Percentiles rank a stretch among this genome's conserved stretches.
These are phyloP conservation scores for Macrolepiota dolichaula DNA, from an alignment of 768 basidiomycete species.

Conservation along the genomic window DNA sequence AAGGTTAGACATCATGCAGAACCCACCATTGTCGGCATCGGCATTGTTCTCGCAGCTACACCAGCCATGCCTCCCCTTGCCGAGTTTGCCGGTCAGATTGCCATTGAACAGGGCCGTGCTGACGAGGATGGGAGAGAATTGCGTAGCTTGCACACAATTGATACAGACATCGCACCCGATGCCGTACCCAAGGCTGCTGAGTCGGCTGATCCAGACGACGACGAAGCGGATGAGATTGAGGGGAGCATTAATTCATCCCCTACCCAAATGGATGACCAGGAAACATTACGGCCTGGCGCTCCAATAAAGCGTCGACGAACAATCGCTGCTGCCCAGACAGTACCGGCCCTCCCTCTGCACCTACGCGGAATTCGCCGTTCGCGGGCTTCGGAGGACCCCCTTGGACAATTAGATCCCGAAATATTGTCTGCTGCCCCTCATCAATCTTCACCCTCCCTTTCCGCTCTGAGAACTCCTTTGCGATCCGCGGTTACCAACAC, in stretches of 20 bases:
- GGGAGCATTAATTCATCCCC: constrained; percentile 20
- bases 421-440: constrained; percentile 38
- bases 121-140: constrained; percentile 53
- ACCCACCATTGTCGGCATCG: constrained; percentile 82
- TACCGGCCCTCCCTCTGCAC: constrained; percentile 68
- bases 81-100: constrained; percentile 74
- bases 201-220: constrained; percentile 29
- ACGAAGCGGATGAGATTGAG: constrained; percentile 32
- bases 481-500: constrained; percentile 40
- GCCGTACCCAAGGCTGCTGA: neutral
- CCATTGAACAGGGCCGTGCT: constrained; percentile 84
- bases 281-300: constrained; percentile 17
- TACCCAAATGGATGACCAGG: constrained; percentile 5
- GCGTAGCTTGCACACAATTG: constrained; percentile 47
- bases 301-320: constrained; percentile 40
- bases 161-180: constrained; percentile 36
- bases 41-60: constrained; percentile 71
- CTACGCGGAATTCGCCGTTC: constrained; percentile 49
- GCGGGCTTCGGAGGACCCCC: constrained; percentile 66
- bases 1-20: constrained; percentile 72
- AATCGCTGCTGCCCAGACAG: constrained; percentile 67
- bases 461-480: constrained; percentile 41
- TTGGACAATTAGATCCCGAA: constrained; percentile 62
- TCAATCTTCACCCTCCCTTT: constrained; percentile 71
- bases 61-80: constrained; percentile 76